These are phyloP conservation scores for Penicillium malachiteum DNA, from an alignment of 495 filamentous ascomycete genomes.

Conservation along the genomic window DNA sequence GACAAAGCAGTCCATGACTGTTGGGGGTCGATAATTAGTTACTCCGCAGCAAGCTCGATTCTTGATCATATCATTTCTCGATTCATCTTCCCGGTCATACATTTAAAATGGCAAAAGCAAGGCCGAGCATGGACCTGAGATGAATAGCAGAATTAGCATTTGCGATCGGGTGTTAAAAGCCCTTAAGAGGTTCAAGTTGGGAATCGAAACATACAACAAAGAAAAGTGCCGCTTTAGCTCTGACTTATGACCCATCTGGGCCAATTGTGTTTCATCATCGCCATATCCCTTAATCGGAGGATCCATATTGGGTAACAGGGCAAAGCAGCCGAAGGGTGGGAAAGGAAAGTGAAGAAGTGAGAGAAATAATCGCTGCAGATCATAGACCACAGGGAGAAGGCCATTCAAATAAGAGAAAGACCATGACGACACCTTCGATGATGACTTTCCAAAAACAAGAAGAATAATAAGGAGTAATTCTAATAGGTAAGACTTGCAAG, in stretches of 20 bases:
- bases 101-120: conserved; percentile 55
- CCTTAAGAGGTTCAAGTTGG: no score
- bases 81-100: conserved; percentile 23
- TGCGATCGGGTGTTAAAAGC: neutral
- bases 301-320: neutral
- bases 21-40: neutral
- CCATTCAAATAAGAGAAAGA: neutral
- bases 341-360: neutral
- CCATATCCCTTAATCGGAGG: neutral
- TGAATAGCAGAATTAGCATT: conserved; percentile 3
- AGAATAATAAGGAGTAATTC: conserved; percentile 8
- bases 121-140: conserved; percentile 49
- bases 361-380: neutral
- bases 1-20: conserved; percentile 55
- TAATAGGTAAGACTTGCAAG: no score
- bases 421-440: conserved; percentile 2
- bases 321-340: no score
- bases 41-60: neutral
- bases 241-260: conserved; percentile 63
- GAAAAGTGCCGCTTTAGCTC: conserved; percentile 62
- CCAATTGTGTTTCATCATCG: conserved; percentile 54
- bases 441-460: conserved; percentile 3
- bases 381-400: neutral
- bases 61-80: neutral
- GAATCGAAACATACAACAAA: conserved; percentile 33